Conservation (phyloP, 2,329 filamentous ascomycete species). For the Podosphaera leucotricha region DNA sequence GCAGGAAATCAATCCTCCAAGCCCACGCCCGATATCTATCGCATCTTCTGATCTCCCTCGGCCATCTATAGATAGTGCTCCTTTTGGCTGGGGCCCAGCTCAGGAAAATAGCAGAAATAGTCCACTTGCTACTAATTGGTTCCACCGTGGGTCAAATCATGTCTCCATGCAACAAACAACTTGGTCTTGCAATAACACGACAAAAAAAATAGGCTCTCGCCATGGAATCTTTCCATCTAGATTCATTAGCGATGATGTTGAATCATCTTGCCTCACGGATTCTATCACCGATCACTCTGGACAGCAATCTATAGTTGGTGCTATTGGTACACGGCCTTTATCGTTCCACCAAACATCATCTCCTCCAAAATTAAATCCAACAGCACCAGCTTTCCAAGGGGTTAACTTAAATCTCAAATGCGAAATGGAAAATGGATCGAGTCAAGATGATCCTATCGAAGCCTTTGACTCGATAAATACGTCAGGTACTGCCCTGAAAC, state of each 20-base stretch:
- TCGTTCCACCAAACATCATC: constrained; percentile 22
- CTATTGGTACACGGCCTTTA: constrained; percentile 56
- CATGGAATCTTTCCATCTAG: constrained; percentile 44
- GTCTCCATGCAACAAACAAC: constrained; percentile 14
- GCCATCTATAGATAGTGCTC: constrained; percentile 56
- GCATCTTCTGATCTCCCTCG: constrained; percentile 48
- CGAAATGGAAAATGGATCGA: constrained; percentile 18
- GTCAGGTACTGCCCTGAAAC: not conserved
- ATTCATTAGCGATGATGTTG: constrained; percentile 38
- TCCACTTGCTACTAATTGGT: constrained; percentile 29
- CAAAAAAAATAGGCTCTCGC: constrained; percentile 59
- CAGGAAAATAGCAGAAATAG: constrained; percentile 25
- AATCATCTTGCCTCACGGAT: constrained; percentile 31
- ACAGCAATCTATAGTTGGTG: constrained; percentile 31
- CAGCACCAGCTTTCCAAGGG: constrained; percentile 68
- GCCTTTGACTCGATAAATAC: constrained; percentile 2
- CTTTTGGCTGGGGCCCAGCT: constrained; percentile 41
- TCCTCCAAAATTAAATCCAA: constrained; percentile 52
- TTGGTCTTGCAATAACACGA: constrained; percentile 49
- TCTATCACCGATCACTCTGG: constrained; percentile 27
- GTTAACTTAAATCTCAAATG: constrained; percentile 30
- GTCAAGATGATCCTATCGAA: constrained; percentile 19
- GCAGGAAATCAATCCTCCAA: constrained; percentile 30
- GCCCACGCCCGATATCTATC: constrained; percentile 44
- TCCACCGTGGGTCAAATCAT: constrained; percentile 9